phyloP scores from a whole-genome alignment of 371 early-diverging fungal genomes.

The Mucor indicus region DNA sequence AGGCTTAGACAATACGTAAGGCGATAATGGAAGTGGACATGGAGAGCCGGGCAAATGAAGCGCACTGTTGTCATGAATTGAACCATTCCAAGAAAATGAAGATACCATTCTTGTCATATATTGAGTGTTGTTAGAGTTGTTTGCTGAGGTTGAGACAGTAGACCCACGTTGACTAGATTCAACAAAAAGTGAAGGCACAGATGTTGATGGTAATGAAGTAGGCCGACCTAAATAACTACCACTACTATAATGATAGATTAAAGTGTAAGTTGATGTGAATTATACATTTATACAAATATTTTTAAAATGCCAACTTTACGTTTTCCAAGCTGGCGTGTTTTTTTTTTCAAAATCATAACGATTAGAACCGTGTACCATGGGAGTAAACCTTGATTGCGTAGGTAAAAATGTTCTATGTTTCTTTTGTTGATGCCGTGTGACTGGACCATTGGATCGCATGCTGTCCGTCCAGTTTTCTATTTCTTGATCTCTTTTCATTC shows the following conservation, averaged over 20 bases:
- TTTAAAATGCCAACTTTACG: too few species aligned
- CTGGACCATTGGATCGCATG: constrained; percentile 38
- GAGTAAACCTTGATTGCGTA: constrained; percentile 37
- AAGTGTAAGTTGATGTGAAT: not conserved
- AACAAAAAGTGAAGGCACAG: constrained; percentile 4
- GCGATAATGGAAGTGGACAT: constrained; percentile 44
- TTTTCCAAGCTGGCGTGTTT: constrained; percentile 40
- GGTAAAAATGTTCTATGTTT: constrained; percentile 22
- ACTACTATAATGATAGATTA: not conserved
- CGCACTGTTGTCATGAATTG: constrained; percentile 13
- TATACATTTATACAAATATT: not conserved
- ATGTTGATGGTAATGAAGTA: constrained; percentile 4
- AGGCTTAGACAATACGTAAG: constrained; percentile 45
- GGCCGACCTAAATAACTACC: constrained; percentile 2
- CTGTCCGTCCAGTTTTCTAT: constrained; percentile 62
- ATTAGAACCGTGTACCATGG: constrained; percentile 33
- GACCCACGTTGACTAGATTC: constrained; percentile 8
- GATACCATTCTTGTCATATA: constrained; percentile 3
- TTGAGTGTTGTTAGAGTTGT: too few species aligned
- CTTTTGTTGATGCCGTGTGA: constrained; percentile 1
- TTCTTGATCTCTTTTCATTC: constrained; percentile 52
- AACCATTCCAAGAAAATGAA: constrained; percentile 20
- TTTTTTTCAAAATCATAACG: constrained; percentile 35
- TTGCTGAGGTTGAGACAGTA: constrained; percentile 3
- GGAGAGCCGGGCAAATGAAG: not conserved